phyloP scores from a whole-genome alignment of 2,329 filamentous ascomycete species.

The Colletotrichum brevisporum region DNA sequence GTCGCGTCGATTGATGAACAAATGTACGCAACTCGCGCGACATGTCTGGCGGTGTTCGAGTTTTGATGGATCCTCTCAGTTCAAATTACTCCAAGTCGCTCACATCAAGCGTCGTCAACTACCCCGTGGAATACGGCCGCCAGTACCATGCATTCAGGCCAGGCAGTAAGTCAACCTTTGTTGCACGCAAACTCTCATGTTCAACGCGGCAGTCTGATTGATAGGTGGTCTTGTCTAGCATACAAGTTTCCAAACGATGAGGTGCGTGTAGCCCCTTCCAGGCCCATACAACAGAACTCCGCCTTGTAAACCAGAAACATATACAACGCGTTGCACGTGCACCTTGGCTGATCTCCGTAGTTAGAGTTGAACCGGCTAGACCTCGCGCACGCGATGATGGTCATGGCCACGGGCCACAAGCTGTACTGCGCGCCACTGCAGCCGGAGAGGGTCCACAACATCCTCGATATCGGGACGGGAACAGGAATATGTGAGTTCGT shows the following conservation, averaged over 20 bases:
- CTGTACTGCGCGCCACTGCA: conserved; percentile 13
- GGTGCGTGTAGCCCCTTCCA: neutral
- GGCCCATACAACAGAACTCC: neutral
- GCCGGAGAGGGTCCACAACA: conserved; percentile 45
- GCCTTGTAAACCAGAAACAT: no score
- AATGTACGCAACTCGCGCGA: neutral
- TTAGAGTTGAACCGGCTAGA: conserved; percentile 22
- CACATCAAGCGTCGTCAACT: conserved; percentile 16
- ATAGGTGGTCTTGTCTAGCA: neutral
- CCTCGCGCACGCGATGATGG: conserved; percentile 21
- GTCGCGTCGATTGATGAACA: neutral
- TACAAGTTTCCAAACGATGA: conserved; percentile 22
- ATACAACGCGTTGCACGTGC: no score
- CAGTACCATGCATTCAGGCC: conserved; percentile 31
- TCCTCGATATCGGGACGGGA: conserved; percentile 72
- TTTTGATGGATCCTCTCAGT: neutral
- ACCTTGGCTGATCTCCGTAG: neutral
- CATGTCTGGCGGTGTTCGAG: neutral
- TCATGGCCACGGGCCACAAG: conserved; percentile 12
- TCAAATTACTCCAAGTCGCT: conserved; percentile 7
- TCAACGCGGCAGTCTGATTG: neutral
- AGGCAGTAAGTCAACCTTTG: conserved; percentile 4
- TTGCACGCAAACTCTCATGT: neutral
- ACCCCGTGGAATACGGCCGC: conserved; percentile 27
- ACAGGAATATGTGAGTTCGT: conserved; percentile 67